These are phyloP conservation scores for Thermothelomyces thermophilus DNA, from an alignment of 2,329 filamentous ascomycete species.

Conservation along the genomic window DNA sequence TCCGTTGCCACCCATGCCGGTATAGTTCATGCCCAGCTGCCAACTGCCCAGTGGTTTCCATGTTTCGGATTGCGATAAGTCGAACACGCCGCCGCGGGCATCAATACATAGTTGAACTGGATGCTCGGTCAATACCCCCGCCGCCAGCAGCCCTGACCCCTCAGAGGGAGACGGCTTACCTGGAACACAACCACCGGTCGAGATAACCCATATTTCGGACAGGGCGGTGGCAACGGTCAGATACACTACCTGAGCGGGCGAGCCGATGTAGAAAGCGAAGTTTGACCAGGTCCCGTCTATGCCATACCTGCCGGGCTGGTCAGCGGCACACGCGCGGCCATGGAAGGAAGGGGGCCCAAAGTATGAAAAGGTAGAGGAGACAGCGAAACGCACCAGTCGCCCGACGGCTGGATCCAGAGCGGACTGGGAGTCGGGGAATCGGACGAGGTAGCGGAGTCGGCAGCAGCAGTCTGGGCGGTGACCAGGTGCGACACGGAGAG, in stretches of 20 bases:
- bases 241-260: constrained; percentile 37
- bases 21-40: constrained; percentile 51
- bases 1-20: constrained; percentile 55
- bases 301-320: constrained; percentile 43
- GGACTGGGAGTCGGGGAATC: constrained; percentile 10
- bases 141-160: neutral
- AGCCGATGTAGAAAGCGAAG: constrained; percentile 52
- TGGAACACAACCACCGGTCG: constrained; percentile 47
- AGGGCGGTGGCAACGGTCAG: constrained; percentile 59
- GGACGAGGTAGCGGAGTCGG: neutral
- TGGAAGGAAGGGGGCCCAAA: neutral
- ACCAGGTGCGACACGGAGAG: constrained; percentile 19
- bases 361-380: neutral
- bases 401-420: constrained; percentile 27
- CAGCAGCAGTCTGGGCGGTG: constrained; percentile 6
- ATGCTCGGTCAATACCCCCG: neutral
- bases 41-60: constrained; percentile 56
- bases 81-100: constrained; percentile 54
- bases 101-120: constrained; percentile 46
- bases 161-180: constrained; percentile 24
- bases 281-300: constrained; percentile 68
- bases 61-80: constrained; percentile 44
- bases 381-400: constrained; percentile 24
- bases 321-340: constrained; percentile 6
- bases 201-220: constrained; percentile 65